Evolutionary conservation across 495 filamentous ascomycete genomes (phyloP).

Genomic region (Hypomontagnella submonticulosa): DNA sequence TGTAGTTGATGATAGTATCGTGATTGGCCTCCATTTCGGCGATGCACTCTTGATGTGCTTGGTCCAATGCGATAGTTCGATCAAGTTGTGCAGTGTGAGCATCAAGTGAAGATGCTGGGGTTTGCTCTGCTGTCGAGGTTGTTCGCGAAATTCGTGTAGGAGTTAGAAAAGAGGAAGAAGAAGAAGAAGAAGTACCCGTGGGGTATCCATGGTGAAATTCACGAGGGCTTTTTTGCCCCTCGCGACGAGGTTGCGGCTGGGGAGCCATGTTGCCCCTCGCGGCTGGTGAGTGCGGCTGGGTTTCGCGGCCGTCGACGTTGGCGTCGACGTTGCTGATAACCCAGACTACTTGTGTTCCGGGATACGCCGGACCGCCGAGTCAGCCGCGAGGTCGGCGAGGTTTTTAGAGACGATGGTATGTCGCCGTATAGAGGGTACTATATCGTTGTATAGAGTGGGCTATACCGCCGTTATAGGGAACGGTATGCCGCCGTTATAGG

Average conservation of each 20-base stretch:
- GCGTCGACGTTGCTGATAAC: no score
- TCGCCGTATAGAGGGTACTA: no score
- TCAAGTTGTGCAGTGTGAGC: neutral
- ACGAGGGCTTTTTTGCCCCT: slow-evolving; percentile 11
- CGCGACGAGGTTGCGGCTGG: slow-evolving; percentile 9
- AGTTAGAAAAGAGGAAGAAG: neutral
- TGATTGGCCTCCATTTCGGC: slow-evolving; percentile 22
- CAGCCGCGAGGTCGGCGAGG: no score
- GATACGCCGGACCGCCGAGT: no score
- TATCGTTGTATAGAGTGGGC: no score
- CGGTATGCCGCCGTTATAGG: no score
- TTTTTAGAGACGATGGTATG: no score
- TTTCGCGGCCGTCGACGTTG: neutral
- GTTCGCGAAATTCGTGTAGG: slow-evolving; percentile 3
- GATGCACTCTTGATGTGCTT: slow-evolving; percentile 13
- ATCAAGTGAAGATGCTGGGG: slow-evolving; percentile 9
- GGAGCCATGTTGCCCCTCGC: slow-evolving; percentile 9
- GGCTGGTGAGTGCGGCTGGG: slow-evolving; percentile 2
- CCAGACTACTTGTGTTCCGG: no score
- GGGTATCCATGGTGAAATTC: neutral
- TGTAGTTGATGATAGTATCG: neutral
- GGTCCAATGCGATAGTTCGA: slow-evolving; percentile 2
- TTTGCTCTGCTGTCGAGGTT: slow-evolving; percentile 4
- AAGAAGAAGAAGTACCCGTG: slow-evolving; percentile 3
- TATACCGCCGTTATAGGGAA: no score